Conservation (phyloP, 257 asterid species). For the Gentiana macrophylla region DNA sequence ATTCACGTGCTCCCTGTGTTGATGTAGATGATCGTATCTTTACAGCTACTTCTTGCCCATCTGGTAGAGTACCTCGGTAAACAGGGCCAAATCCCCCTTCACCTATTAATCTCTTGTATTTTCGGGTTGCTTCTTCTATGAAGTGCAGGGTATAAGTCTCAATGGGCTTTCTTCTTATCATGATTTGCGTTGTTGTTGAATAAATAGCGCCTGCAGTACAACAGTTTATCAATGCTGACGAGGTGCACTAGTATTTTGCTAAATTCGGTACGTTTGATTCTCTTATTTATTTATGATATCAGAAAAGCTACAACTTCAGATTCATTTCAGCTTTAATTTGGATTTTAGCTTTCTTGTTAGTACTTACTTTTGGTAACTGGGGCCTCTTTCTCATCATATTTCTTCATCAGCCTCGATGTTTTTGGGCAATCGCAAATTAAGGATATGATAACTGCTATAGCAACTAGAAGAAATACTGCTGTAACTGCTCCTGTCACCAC, state of each 20-base stretch:
- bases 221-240: not conserved
- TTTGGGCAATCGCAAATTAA: conserved; percentile 28
- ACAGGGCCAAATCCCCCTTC: conserved; percentile 98
- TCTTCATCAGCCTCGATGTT: conserved; percentile 17
- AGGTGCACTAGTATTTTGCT: not conserved
- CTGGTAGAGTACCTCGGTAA: conserved; percentile 66
- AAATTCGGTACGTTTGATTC: not conserved
- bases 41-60: conserved; percentile 88
- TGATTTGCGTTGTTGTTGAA: conserved; percentile 44
- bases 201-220: conserved; percentile 67
- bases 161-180: conserved; percentile 36
- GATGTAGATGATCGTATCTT: conserved; percentile 88
- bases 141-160: conserved; percentile 43
- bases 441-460: conserved; percentile 22
- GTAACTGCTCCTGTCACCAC: conserved; percentile 36
- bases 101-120: conserved; percentile 68
- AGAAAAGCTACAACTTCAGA: no score
- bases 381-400: conserved; percentile 32
- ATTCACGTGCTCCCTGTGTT: conserved; percentile 81
- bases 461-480: conserved; percentile 33
- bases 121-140: conserved; percentile 53
- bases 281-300: not conserved
- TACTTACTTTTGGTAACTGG: conserved; percentile 61
- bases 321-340: no score
- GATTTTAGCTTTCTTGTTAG: not conserved